Base-by-base conservation (phyloP, 192 early-diverging fungal species). In the Umbelopsis ramanniana region DNA sequence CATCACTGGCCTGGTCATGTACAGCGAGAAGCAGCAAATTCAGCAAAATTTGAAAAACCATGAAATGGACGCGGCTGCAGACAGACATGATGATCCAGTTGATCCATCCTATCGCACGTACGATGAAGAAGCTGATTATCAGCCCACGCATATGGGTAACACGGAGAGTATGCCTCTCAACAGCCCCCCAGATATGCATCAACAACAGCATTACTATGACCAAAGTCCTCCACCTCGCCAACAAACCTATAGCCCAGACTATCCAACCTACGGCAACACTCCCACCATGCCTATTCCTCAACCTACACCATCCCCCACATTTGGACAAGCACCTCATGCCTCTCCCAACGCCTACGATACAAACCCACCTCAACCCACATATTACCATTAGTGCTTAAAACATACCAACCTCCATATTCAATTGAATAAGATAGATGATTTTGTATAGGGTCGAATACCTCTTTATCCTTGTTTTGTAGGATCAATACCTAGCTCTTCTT, bases 271-370 rank as follows among this genome's bases (percentile, higher is more conserved):
- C 15, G 21, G 48, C 12, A 52, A 29, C 12, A 46, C 68, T 12
- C 29, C 71, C 23, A 37, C 72, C 50, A 73, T 73, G 63, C 66
- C 72, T 4, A 60, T 67, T 22, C 72, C 70, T 7, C 52, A 60
- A 22, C 70, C 46, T 33, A 48, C 74, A 69, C 67, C 76, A 83
- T 76, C 78, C 86, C 72, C 48, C 5, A 15, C 17, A 19, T 50
- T 17, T 50, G 48, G 48, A 21, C 48, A 50, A 17, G 5, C 48
- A 1, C 2, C 48, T 29, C 57, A 63, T 63, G 26, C 57, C 19
- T 3, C 11, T 37, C 12, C 53, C 23, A 24, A 63, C 11, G 33
- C 33, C 1, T 50, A 50, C 48, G 48, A 50, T 50, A 17, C 48
- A 8, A 21, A 12, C 48, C 48, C n/a, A 21, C 19, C 7, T n/a